Percentiles rank a stretch among this genome's conserved stretches.
These are phyloP conservation scores for Cutaneotrichosporon sp. DNA, from an alignment of 1,284 basidiomycete species.

Conservation along the genomic window DNA sequence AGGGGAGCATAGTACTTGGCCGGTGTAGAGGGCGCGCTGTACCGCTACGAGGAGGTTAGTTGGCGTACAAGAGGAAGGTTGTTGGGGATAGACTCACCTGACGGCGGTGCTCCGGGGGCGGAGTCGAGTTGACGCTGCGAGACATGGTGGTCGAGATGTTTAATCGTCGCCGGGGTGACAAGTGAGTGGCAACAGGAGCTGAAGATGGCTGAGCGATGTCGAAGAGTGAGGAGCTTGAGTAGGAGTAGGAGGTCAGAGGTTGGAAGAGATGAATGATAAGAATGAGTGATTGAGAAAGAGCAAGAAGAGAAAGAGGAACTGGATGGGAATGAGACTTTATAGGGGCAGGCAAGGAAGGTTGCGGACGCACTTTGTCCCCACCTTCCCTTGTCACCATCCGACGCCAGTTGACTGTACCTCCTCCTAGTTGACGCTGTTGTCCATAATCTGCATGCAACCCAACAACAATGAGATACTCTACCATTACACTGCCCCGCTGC, in stretches of 20 bases:
- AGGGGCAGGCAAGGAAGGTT: neutral
- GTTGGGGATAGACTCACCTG: neutral
- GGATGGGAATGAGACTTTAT: too few relatives aligned
- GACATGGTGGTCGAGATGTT: slow-evolving; percentile 2
- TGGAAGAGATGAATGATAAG: neutral
- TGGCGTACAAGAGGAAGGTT: neutral
- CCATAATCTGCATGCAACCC: slow-evolving; percentile 4
- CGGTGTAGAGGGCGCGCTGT: neutral
- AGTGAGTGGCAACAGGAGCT: too few relatives aligned
- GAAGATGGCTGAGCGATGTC: neutral
- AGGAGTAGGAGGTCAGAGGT: neutral
- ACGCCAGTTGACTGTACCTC: neutral
- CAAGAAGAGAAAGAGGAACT: neutral
- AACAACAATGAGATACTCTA: neutral
- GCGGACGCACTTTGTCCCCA: neutral
- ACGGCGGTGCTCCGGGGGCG: neutral
- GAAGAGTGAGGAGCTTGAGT: neutral
- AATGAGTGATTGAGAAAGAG: slow-evolving; percentile 6
- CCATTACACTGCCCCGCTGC: slow-evolving; percentile 45
- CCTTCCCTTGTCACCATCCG: neutral
- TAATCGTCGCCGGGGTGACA: too few relatives aligned
- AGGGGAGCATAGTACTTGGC: neutral
- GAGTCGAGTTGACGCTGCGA: neutral
- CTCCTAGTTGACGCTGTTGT: too few relatives aligned
- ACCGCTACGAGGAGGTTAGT: neutral